Base-by-base conservation (phyloP, 768 basidiomycete species). In the Leccinum broughii region DNA sequence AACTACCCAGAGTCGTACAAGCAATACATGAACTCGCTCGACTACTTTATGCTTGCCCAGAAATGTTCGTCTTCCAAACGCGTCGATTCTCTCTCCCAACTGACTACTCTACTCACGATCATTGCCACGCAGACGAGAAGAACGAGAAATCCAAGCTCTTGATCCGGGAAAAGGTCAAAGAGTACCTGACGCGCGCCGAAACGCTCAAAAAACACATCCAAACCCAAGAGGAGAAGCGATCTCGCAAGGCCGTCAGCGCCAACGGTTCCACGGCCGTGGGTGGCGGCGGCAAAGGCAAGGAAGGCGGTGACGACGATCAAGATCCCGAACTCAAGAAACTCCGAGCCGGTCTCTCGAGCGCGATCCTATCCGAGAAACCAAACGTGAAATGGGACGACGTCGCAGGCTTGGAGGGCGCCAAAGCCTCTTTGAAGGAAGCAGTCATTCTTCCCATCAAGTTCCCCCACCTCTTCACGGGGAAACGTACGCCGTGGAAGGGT, bases 401-500 rank as follows among this genome's bases (percentile, higher is more conserved):
- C 52, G 97, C 97, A 15, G 97, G 97, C 52, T 82, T 99, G 10
- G 95, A 96, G 70, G 87, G 85, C 28, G 97, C 96, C 49, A 99
- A 98, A 75, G 95, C 95, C 46, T 85, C 96, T 5, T 77, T 99
- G 69, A 98, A 98, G 72, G 97, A 98, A 74, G 96, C 97, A 39
- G 97, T 98, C 72, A 97, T 98, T 71, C 81, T 99, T n/a, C 97
- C 97, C 4, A 98, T 98, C 83, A 98, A 98, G 75, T 98, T 98
- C 68, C 97, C 97, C 2, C 95, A 98, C 75, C 83, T 99, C 30
- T 99, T 99, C 77, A 98, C 95, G 1, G 97, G 96, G 41, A 98
- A 98, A 75, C 89, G 97, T 17, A 98, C 95, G 10, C 96, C 97
- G 3, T 98, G 97, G 97, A 83, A 83, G 52, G 97, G 97, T 7